Percentiles rank a stretch among this genome's conserved stretches.
phyloP scores from a whole-genome alignment of 805 yeast genomes.

The Zygoascus flipseniorum region DNA sequence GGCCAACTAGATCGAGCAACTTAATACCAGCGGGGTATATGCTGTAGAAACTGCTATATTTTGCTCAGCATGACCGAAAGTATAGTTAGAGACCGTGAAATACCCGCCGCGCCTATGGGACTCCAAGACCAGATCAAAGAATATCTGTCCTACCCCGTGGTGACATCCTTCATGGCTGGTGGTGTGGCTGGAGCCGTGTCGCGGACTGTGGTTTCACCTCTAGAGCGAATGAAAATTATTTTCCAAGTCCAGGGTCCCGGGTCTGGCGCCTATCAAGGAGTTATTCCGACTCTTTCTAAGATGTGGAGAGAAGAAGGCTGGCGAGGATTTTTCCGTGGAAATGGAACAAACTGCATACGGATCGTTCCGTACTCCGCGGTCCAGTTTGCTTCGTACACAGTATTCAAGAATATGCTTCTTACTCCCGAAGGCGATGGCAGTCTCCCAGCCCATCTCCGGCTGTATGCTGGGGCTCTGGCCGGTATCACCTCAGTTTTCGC shows the following conservation, averaged over 20 bases:
- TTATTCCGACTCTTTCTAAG: constrained; percentile 61
- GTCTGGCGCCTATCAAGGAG: constrained; percentile 46
- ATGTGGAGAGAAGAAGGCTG: constrained; percentile 91
- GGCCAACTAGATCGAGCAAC: too few species aligned
- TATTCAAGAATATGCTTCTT: constrained; percentile 37
- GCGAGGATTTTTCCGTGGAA: constrained; percentile 83
- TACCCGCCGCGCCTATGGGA: not conserved
- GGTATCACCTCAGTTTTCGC: constrained; percentile 73
- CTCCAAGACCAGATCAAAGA: not conserved
- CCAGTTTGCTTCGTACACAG: constrained; percentile 79
- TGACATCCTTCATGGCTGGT: constrained; percentile 84
- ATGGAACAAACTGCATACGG: constrained; percentile 80
- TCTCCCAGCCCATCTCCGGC: constrained; percentile 47
- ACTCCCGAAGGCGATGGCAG: not conserved
- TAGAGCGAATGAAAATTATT: constrained; percentile 87
- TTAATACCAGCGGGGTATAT: too few species aligned
- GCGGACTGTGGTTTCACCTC: constrained; percentile 88
- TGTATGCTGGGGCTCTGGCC: constrained; percentile 70
- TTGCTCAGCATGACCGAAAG: not conserved
- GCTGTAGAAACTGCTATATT: too few species aligned
- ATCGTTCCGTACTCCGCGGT: constrained; percentile 93
- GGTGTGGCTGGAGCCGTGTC: constrained; percentile 95
- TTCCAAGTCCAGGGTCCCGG: constrained; percentile 77
- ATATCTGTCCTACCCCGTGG: constrained; percentile 27
- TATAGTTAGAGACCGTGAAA: not conserved